Conservation (phyloP, 2,329 filamentous ascomycete species). For the Colletotrichum sojae region DNA sequence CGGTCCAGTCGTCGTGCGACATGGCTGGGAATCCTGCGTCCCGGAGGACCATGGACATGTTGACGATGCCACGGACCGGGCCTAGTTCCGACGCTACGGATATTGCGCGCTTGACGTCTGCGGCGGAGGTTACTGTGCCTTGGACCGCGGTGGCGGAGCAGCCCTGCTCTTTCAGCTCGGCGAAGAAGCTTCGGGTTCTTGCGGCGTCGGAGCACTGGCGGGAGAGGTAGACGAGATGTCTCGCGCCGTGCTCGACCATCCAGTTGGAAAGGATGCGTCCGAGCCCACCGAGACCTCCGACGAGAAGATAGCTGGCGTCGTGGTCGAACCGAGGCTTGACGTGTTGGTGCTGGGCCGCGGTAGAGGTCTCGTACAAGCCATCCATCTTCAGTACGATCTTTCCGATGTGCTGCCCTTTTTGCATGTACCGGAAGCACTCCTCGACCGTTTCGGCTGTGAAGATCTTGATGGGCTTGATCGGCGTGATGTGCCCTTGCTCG, state of each 20-base stretch:
- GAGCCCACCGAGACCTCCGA: conserved; percentile 46
- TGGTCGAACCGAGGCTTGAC: conserved; percentile 17
- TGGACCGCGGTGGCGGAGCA: not conserved
- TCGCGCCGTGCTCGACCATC: conserved; percentile 45
- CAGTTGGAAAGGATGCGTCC: conserved; percentile 44
- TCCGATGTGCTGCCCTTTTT: conserved; percentile 56
- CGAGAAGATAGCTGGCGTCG: conserved; percentile 42
- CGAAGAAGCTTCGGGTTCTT: not conserved
- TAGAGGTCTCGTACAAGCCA: not conserved
- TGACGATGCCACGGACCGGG: conserved; percentile 56
- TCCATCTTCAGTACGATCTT: conserved; percentile 53
- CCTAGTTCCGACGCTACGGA: conserved; percentile 38
- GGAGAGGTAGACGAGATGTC: conserved; percentile 35
- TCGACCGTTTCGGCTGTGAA: conserved; percentile 46
- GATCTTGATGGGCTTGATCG: conserved; percentile 42
- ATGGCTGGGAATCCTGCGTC: conserved; percentile 47
- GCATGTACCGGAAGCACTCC: conserved; percentile 58
- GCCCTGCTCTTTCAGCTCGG: conserved; percentile 6
- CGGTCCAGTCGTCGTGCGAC: conserved; percentile 49
- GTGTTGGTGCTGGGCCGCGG: not conserved
- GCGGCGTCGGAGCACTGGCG: conserved; percentile 21
- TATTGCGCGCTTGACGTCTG: conserved; percentile 47
- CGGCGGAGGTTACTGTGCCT: conserved; percentile 20
- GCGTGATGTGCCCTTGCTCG: conserved; percentile 30
- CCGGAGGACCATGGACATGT: conserved; percentile 55